Conservation (phyloP, 805 yeast species). For the Candida sanyiensis region DNA sequence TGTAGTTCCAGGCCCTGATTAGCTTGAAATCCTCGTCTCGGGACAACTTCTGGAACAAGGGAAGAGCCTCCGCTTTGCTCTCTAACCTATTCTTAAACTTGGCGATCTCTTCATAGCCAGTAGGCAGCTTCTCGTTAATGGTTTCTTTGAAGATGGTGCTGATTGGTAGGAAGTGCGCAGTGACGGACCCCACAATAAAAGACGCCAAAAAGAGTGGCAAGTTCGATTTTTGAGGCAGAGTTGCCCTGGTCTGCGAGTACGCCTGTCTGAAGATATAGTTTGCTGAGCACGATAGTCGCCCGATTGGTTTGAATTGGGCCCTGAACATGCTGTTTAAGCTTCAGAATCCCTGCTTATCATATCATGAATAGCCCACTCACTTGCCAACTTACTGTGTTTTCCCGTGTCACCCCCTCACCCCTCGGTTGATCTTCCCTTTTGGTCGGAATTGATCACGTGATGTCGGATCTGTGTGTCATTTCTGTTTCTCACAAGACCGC, state of each 20-base stretch:
- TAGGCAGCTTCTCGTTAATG: slow-evolving; percentile 21
- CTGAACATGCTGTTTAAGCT: no score
- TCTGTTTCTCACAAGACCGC: slow-evolving; percentile 3
- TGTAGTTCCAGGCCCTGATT: slow-evolving; percentile 38
- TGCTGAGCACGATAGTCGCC: not conserved
- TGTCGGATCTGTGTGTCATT: no score
- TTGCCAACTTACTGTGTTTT: no score
- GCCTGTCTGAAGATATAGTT: not conserved
- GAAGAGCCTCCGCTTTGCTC: slow-evolving; percentile 41
- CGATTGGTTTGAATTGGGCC: not conserved
- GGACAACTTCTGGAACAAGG: slow-evolving; percentile 44
- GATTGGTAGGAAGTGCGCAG: slow-evolving; percentile 31
- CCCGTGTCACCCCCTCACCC: no score
- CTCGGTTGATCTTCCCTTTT: not conserved
- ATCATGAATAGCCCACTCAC: no score
- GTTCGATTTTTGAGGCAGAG: slow-evolving; percentile 8
- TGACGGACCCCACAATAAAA: slow-evolving; percentile 29
- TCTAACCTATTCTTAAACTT: slow-evolving; percentile 35
- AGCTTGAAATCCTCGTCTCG: slow-evolving; percentile 32
- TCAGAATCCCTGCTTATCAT: no score
- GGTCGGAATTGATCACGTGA: not conserved
- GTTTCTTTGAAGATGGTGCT: slow-evolving; percentile 29
- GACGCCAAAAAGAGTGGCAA: slow-evolving; percentile 20
- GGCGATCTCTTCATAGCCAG: slow-evolving; percentile 24
- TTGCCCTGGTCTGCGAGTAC: slow-evolving; percentile 1